Evolutionary conservation across 768 basidiomycete species (phyloP).

Genomic region (Hemileccinum rubropunctum): DNA sequence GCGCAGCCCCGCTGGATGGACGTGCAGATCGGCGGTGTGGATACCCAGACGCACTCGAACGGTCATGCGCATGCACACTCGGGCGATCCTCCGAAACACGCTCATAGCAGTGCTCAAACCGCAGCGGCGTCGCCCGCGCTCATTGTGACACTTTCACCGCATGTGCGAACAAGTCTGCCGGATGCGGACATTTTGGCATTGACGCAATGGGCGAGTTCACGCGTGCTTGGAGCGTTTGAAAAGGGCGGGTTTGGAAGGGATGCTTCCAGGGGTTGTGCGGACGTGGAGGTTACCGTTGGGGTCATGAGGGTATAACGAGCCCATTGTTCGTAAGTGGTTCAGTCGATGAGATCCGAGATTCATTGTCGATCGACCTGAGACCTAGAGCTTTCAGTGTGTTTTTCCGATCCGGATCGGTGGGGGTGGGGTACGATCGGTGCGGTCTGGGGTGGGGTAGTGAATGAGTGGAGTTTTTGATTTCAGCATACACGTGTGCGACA

Average conservation of each 20-base stretch:
- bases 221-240: slow-evolving; percentile 52
- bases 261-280: slow-evolving; percentile 23
- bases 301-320: slow-evolving; percentile 54
- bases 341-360: too few relatives aligned
- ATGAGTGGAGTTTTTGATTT: not conserved
- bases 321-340: slow-evolving; percentile 8
- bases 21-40: not conserved
- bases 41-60: slow-evolving; percentile 3
- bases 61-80: slow-evolving; percentile 8
- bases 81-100: not conserved
- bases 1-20: slow-evolving; percentile 23
- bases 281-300: slow-evolving; percentile 72
- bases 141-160: slow-evolving; percentile 78
- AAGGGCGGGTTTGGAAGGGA: slow-evolving; percentile 30
- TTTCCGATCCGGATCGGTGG: not conserved
- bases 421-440: too few relatives aligned
- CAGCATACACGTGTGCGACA: too few relatives aligned
- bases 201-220: slow-evolving; percentile 76
- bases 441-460: not conserved
- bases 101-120: not conserved
- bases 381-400: too few relatives aligned
- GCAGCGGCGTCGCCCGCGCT: slow-evolving; percentile 38
- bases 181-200: slow-evolving; percentile 72
- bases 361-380: too few relatives aligned
- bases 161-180: slow-evolving; percentile 61